These are phyloP conservation scores for Cytauxzoon felis DNA, from an alignment of 169 alveolate genomes.

Conservation along the genomic window DNA sequence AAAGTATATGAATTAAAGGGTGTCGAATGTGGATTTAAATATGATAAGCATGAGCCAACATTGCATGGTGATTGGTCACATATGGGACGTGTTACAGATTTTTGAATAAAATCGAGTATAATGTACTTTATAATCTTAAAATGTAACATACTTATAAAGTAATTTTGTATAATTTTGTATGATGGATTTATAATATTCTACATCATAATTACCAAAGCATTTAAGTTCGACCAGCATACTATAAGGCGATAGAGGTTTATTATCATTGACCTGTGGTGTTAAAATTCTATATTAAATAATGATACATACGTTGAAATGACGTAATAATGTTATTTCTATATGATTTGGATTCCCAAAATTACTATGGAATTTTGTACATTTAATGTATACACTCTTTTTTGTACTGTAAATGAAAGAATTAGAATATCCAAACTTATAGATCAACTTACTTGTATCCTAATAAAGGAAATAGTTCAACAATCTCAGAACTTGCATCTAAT, in stretches of 20 bases:
- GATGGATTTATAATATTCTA: constrained; percentile 32
- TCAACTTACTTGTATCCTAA: constrained; percentile 11
- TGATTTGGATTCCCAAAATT: constrained; percentile 68
- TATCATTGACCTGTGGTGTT: too few species aligned
- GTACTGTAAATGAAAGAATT: background rate
- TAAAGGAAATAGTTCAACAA: constrained; percentile 8
- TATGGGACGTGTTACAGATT: constrained; percentile 75
- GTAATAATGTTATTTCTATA: constrained; percentile 57
- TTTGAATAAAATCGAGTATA: too few species aligned
- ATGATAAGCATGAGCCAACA: constrained; percentile 75
- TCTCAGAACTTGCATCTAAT: background rate
- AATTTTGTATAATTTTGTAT: constrained; percentile 14
- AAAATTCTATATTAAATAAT: background rate
- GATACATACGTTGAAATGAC: constrained; percentile 49
- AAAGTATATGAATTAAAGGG: constrained; percentile 24
- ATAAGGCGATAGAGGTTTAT: constrained; percentile 21
- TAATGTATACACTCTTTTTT: constrained; percentile 7
- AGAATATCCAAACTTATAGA: background rate
- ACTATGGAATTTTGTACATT: constrained; percentile 56
- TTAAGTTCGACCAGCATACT: constrained; percentile 37
- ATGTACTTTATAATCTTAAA: constrained; percentile 2
- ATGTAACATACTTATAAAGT: constrained; percentile 39
- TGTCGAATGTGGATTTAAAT: constrained; percentile 64
- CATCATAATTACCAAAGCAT: constrained; percentile 42
- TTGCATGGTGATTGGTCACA: constrained; percentile 80